phyloP scores from a whole-genome alignment of 2,329 filamentous ascomycete genomes.

The Elsinoe arachidis region DNA sequence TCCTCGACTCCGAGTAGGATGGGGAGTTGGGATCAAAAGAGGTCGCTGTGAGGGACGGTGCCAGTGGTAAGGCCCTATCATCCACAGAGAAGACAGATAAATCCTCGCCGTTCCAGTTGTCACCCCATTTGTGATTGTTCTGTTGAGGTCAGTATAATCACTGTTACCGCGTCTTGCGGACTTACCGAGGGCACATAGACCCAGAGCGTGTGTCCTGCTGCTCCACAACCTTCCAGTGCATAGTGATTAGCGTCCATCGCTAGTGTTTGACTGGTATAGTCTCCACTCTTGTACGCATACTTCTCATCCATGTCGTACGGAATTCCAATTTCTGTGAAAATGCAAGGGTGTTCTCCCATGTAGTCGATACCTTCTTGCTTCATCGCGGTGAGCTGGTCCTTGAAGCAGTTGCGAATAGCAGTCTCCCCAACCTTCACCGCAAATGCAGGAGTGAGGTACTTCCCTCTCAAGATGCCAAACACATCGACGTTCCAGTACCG shows the following conservation, averaged over 20 bases:
- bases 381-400: constrained; percentile 75
- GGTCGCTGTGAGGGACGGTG: constrained; percentile 44
- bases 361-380: constrained; percentile 79
- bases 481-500: constrained; percentile 95
- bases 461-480: constrained; percentile 79
- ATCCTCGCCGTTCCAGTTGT: constrained; percentile 97
- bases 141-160: constrained; percentile 1
- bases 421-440: constrained; percentile 88
- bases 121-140: constrained; percentile 85
- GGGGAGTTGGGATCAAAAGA: constrained; percentile 44
- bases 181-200: constrained; percentile 65
- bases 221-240: constrained; percentile 72
- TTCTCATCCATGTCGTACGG: constrained; percentile 99
- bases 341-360: constrained; percentile 77
- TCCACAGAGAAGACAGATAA: constrained; percentile 82
- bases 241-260: constrained; percentile 96
- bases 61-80: constrained; percentile 54
- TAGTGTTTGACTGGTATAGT: constrained; percentile 84
- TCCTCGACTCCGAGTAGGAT: constrained; percentile 47
- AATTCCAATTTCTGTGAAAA: constrained; percentile 93
- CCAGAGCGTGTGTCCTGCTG: constrained; percentile 87
- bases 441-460: constrained; percentile 80
- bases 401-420: constrained; percentile 87
- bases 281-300: constrained; percentile 86
- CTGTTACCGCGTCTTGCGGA: neutral